Base-by-base conservation (phyloP, 164 flowering plant species). In the Aristolochia fimbriata region DNA sequence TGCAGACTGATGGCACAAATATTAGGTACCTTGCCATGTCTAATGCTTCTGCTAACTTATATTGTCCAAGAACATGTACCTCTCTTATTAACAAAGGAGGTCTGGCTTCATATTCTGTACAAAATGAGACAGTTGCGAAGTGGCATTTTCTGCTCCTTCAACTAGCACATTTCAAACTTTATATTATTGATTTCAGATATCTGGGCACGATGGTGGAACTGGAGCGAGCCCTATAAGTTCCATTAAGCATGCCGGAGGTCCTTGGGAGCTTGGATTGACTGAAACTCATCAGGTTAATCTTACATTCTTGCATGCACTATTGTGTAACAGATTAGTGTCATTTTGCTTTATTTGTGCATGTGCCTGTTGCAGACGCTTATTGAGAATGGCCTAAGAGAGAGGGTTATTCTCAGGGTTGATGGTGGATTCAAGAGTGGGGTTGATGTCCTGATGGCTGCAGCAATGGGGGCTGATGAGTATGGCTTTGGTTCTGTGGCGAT, bases 161-260 rank as follows among this genome's bases (percentile, higher is more conserved):
- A 17, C 6, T 49, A 17, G 19, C 14, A 21, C 21, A 43, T 25
- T 56, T 22, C 23, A 11, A 19, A 23, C 3, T 52, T 33, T 10
- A 37, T 51, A 37, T 17, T 20, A 14, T 63, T 59, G 47, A 17
- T 66, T 74, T 77, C 80, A 91, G 99, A 88, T 94, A 79, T 94
- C 99, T 51, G 99, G 99, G 58, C 99, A 94, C 76, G 99, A 94
- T 76, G 99, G 99, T 50, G 99, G 99, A 59, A 94, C 99, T 57
- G 99, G 99, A 67, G 99, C 99, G 47, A 88, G 96, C 65, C 96
- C 96, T 21, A 77, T 88, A 57, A 94, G 96, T 74, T 88, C 96
- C 49, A 94, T 94, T 49, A 94, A 94, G 77, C 96, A 94, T 78
- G 99, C 99, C 65, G 99, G 99, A 73, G 96, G 96, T 71, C 99